Percentiles rank a stretch among this genome's conserved stretches.
Evolutionary conservation across 768 basidiomycete genomes (phyloP).

Genomic region (Leccinum olivaceopallidum): DNA sequence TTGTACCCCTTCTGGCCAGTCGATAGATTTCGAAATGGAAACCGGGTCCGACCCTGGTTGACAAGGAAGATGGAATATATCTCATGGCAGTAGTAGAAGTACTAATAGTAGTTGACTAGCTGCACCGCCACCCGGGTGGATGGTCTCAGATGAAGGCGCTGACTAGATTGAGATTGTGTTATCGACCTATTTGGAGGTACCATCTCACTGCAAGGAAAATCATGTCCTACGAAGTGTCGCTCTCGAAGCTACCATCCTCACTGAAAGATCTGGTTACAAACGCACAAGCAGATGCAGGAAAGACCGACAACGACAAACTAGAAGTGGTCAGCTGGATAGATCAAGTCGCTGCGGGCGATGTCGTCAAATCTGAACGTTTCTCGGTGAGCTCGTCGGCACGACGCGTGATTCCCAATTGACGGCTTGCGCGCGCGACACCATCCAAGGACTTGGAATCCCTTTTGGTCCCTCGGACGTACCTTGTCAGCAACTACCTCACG

Average conservation of each 20-base stretch:
- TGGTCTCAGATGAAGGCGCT: conserved; percentile 14
- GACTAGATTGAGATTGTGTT: conserved; percentile 23
- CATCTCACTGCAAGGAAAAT: conserved; percentile 29
- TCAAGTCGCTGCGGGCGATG: conserved; percentile 52
- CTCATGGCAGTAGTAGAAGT: no score
- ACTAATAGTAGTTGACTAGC: no score
- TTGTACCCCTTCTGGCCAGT: no score
- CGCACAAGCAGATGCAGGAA: conserved; percentile 44
- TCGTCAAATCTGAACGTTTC: conserved; percentile 46
- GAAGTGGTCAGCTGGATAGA: conserved; percentile 74
- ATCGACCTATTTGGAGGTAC: conserved; percentile 21
- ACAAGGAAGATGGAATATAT: not conserved
- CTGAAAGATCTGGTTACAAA: conserved; percentile 57
- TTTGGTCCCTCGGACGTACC: conserved; percentile 77
- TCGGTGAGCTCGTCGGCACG: conserved; percentile 41
- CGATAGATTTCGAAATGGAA: no score
- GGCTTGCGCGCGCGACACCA: conserved; percentile 2
- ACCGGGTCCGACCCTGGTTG: no score
- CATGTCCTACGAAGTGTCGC: conserved; percentile 53
- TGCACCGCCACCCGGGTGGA: no score
- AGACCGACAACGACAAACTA: conserved; percentile 57
- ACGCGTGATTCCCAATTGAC: not conserved
- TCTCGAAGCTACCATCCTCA: conserved; percentile 47
- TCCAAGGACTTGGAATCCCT: conserved; percentile 68
- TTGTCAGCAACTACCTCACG: conserved; percentile 82